Evolutionary conservation across 768 basidiomycete species (phyloP).

Genomic region (Rickenella mellea): DNA sequence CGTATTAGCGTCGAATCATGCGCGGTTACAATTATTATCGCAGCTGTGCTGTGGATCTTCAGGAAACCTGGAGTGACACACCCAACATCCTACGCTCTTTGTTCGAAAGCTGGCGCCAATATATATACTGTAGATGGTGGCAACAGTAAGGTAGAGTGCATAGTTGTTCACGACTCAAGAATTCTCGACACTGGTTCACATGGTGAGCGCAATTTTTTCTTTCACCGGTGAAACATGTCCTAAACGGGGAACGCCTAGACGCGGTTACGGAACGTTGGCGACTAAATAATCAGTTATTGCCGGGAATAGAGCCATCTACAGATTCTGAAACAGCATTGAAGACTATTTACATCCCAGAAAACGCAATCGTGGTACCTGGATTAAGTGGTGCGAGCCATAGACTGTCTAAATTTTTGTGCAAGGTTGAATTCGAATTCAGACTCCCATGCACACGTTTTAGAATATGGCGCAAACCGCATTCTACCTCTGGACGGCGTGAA

Average conservation of each 20-base stretch:
- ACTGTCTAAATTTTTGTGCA: background rate
- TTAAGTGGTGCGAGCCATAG: constrained; percentile 41
- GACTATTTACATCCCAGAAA: constrained; percentile 41
- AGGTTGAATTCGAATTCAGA: constrained; percentile 29
- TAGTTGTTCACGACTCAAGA: constrained; percentile 41
- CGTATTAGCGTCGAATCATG: too few relatives aligned
- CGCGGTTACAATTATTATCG: too few relatives aligned
- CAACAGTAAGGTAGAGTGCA: constrained; percentile 47
- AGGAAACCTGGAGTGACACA: too few relatives aligned
- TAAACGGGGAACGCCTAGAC: background rate
- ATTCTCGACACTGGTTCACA: constrained; percentile 49
- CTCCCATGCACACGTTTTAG: constrained; percentile 71
- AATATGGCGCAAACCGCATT: constrained; percentile 61
- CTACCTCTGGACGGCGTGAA: constrained; percentile 56
- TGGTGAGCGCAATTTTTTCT: constrained; percentile 28
- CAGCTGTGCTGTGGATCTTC: too few relatives aligned
- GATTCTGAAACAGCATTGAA: constrained; percentile 13
- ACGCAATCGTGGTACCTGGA: constrained; percentile 62
- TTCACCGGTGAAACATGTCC: constrained; percentile 1
- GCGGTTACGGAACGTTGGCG: background rate
- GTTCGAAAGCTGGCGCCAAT: constrained; percentile 38
- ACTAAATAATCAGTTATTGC: background rate
- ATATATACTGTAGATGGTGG: constrained; percentile 62
- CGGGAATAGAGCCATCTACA: background rate
- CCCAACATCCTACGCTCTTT: constrained; percentile 45